A percentile compares a stretch with the other conserved stretches of the same genome.
Conservation (phyloP, 306 rosid genomes). For the Crataegus laevigata region DNA sequence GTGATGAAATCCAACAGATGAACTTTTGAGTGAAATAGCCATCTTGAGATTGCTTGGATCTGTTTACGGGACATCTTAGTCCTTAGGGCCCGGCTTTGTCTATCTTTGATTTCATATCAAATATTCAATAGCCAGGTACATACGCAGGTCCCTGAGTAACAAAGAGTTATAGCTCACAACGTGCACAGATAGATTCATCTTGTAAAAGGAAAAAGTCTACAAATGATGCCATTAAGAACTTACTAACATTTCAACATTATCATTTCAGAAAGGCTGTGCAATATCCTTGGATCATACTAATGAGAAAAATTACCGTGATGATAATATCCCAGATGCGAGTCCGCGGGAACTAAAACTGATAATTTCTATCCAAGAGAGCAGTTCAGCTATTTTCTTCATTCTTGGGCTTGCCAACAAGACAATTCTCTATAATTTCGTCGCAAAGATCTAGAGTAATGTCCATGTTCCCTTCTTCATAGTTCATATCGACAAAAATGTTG, state of each 20-base stretch:
- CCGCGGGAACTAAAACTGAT: background rate
- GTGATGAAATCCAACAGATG: background rate
- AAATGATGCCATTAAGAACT: background rate
- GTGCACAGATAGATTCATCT: background rate
- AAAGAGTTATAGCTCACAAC: background rate
- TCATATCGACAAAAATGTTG: background rate
- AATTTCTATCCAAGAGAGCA: background rate
- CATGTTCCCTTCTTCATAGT: background rate
- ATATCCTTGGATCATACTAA: background rate
- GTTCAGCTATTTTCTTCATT: slow-evolving; percentile 24
- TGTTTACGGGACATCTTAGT: background rate
- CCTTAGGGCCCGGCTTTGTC: background rate
- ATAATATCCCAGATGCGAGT: background rate
- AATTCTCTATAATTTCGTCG: background rate
- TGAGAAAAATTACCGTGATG: background rate
- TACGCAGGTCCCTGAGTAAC: background rate
- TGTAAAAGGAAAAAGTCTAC: background rate
- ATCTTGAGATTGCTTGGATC: background rate
- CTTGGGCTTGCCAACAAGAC: slow-evolving; percentile 31
- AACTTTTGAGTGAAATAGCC: background rate
- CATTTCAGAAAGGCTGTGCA: background rate
- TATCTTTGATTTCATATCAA: background rate
- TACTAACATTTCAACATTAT: background rate
- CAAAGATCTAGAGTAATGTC: background rate
- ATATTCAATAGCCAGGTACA: background rate